A percentile compares a stretch with the other conserved stretches of the same genome.
Evolutionary conservation across 257 asterid genomes (phyloP).

Genomic region (Solanum acaule): DNA sequence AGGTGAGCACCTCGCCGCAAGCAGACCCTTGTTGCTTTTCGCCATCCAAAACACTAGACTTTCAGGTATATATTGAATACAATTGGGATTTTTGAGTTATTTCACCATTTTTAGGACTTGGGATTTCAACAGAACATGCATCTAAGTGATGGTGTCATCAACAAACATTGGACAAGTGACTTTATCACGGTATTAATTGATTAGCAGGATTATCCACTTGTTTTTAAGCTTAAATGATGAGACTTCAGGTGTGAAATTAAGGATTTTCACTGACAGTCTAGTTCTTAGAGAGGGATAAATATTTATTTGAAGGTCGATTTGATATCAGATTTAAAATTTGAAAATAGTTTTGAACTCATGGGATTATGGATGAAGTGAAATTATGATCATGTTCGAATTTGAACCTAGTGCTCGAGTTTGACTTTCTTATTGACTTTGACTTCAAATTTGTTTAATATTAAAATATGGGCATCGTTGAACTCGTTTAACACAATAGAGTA

Average conservation of each 20-base stretch:
- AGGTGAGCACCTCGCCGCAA: background rate
- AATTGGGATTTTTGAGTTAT: background rate
- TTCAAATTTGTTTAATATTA: background rate
- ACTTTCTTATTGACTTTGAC: background rate
- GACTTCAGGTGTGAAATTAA: too few species aligned
- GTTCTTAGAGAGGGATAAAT: too few species aligned
- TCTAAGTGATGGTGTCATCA: background rate
- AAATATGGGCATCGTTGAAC: background rate
- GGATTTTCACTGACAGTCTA: too few species aligned
- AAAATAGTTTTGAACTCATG: too few species aligned
- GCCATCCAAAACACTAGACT: background rate
- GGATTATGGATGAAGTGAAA: too few species aligned
- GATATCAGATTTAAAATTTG: too few species aligned
- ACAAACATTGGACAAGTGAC: background rate
- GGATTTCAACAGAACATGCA: background rate
- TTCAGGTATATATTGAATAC: background rate
- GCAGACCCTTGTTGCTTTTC: background rate
- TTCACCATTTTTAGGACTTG: too few species aligned
- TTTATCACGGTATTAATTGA: background rate
- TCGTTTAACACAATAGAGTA: background rate
- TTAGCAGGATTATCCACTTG: too few species aligned
- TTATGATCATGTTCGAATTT: too few species aligned
- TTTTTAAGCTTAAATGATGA: too few species aligned
- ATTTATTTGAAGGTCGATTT: too few species aligned
- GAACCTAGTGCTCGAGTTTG: too few species aligned